Conservation (phyloP, 164 flowering plant species). For the Stephania cephalantha region DNA sequence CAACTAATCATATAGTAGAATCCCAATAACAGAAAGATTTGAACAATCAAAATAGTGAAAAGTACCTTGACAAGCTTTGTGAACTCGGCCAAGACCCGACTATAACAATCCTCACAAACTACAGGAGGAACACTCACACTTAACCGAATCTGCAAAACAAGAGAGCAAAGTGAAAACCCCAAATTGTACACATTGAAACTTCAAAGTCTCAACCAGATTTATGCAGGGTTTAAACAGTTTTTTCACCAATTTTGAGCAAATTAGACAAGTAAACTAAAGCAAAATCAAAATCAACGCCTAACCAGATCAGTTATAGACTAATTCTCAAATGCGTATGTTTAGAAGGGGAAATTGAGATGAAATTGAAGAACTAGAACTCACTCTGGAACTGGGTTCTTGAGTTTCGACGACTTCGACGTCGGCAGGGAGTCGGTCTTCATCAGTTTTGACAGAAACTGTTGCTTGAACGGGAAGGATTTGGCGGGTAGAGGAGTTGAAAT, state of each 20-base stretch:
- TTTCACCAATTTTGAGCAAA: background rate
- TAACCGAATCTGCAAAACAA: conserved; percentile 50
- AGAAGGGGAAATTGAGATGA: background rate
- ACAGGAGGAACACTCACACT: conserved; percentile 62
- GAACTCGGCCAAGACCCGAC: conserved; percentile 52
- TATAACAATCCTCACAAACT: conserved; percentile 76
- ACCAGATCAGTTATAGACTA: background rate
- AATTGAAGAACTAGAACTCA: conserved; percentile 21
- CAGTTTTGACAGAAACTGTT: conserved; percentile 4
- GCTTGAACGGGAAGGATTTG: conserved; percentile 11
- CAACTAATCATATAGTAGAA: background rate
- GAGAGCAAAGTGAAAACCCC: background rate
- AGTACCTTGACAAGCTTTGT: conserved; percentile 62
- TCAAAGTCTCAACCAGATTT: too few species aligned
- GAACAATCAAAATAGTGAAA: background rate
- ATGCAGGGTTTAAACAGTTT: too few species aligned
- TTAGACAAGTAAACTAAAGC: background rate
- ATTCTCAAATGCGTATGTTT: too few species aligned
- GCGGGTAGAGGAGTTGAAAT: conserved; percentile 22
- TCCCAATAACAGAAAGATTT: background rate
- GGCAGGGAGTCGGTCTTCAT: conserved; percentile 54
- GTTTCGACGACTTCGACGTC: conserved; percentile 52
- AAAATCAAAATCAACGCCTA: background rate
- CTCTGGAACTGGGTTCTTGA: conserved; percentile 61
- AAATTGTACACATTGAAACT: too few species aligned